These are phyloP conservation scores for Colletotrichum orbiculare DNA, from an alignment of 2,329 filamentous ascomycete species.

Conservation along the genomic window DNA sequence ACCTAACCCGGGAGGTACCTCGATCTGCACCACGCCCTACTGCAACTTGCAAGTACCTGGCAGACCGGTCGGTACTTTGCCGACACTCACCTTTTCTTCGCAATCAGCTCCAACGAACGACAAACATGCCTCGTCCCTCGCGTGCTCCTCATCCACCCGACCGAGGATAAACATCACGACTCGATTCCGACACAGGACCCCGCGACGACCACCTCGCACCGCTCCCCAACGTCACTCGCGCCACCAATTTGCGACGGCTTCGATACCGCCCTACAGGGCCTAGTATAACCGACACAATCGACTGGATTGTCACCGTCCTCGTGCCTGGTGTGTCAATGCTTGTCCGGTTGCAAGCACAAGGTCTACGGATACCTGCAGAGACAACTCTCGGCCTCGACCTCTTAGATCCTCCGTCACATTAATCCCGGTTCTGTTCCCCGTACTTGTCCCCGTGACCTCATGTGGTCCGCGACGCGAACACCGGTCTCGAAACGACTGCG, in stretches of 20 bases:
- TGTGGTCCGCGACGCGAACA: slow-evolving; percentile 37
- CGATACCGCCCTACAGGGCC: slow-evolving; percentile 17
- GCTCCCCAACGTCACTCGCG: slow-evolving; percentile 12
- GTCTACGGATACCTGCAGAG: slow-evolving; percentile 37
- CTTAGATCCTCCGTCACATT: slow-evolving; percentile 33
- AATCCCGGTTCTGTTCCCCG: slow-evolving; percentile 24
- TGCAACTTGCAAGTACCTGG: too few species aligned
- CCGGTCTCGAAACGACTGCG: slow-evolving; percentile 36
- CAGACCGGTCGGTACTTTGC: background rate
- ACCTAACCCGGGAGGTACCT: too few species aligned
- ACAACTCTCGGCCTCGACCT: slow-evolving; percentile 30
- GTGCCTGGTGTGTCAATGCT: slow-evolving; percentile 31
- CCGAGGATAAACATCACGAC: slow-evolving; percentile 37
- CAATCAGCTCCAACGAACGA: slow-evolving; percentile 20
- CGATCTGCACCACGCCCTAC: too few species aligned
- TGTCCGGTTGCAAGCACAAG: slow-evolving; percentile 30
- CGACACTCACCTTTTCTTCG: background rate
- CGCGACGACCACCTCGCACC: slow-evolving; percentile 6
- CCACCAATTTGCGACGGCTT: background rate
- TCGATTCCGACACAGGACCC: slow-evolving; percentile 8
- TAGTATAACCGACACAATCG: background rate
- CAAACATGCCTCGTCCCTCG: slow-evolving; percentile 8
- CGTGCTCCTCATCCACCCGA: slow-evolving; percentile 35
- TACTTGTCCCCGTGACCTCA: slow-evolving; percentile 35
- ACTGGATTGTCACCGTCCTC: slow-evolving; percentile 25